Conservation (phyloP, 768 basidiomycete genomes). For the Leccinum truebloodii region DNA sequence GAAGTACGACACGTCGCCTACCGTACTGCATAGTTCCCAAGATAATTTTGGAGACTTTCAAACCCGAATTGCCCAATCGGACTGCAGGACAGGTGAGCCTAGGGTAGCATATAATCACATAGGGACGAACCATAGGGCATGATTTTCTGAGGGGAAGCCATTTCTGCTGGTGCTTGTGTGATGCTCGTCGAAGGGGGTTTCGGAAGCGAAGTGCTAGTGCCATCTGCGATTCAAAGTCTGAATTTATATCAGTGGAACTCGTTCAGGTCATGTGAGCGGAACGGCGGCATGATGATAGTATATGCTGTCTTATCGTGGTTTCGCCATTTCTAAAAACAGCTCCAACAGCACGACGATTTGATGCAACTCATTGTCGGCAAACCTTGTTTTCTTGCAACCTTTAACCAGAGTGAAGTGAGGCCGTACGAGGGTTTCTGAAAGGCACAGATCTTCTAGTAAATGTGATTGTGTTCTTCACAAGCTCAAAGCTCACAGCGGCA, state of each 20-base stretch:
- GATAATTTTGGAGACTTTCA: slow-evolving; percentile 8
- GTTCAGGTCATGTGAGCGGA: slow-evolving; percentile 7
- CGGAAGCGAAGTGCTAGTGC: not conserved
- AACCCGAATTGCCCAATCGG: slow-evolving; percentile 10
- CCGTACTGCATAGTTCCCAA: slow-evolving; percentile 8
- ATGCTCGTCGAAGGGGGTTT: not conserved
- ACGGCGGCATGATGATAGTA: not conserved
- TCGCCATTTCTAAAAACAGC: not conserved
- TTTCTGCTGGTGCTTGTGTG: not conserved
- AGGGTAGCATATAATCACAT: not conserved
- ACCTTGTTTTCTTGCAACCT: not conserved
- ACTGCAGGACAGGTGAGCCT: slow-evolving; percentile 3
- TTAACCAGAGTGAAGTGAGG: not conserved
- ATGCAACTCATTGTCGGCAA: not conserved
- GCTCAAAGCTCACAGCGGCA: not conserved
- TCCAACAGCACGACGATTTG: not conserved
- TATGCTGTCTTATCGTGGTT: slow-evolving; percentile 10
- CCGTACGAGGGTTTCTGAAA: not conserved
- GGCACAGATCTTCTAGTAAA: not conserved
- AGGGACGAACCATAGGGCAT: slow-evolving; percentile 19
- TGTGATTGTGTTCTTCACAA: not conserved
- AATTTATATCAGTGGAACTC: slow-evolving; percentile 4
- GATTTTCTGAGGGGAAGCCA: slow-evolving; percentile 8
- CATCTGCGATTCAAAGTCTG: not conserved
- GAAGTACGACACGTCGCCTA: slow-evolving; percentile 6